Conservation (phyloP, 306 rosid genomes). For the Vigna trinervia region DNA sequence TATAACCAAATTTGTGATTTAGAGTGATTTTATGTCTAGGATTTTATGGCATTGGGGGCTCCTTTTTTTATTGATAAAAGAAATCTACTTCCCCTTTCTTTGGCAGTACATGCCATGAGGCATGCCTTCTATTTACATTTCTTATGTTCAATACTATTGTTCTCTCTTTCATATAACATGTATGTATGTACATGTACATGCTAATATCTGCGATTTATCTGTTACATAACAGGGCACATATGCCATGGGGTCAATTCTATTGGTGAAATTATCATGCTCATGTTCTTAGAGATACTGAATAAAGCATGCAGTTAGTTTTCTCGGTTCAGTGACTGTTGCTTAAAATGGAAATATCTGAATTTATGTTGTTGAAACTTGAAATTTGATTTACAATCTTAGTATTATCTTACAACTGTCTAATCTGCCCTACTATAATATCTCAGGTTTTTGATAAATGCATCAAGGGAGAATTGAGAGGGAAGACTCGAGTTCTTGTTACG, state of each 20-base stretch:
- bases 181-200: neutral
- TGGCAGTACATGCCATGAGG: neutral
- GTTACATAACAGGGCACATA: neutral
- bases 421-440: conserved; percentile 19
- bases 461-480: conserved; percentile 85
- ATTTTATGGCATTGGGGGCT: neutral
- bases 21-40: neutral
- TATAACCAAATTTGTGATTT: conserved; percentile 31
- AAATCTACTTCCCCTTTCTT: conserved; percentile 1
- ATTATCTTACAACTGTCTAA: conserved; percentile 36
- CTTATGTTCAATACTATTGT: conserved; percentile 9
- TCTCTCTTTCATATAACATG: neutral
- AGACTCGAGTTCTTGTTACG: conserved; percentile 94
- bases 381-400: conserved; percentile 17
- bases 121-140: neutral
- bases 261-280: conserved; percentile 17
- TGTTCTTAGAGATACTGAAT: conserved; percentile 12
- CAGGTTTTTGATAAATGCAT: conserved; percentile 89
- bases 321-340: neutral
- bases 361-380: conserved; percentile 15
- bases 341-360: conserved; percentile 7
- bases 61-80: neutral
- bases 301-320: neutral
- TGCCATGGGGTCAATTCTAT: conserved; percentile 25
- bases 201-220: conserved; percentile 13